Conservation (phyloP, 257 asterid genomes). For the Solanum etuberosum region DNA sequence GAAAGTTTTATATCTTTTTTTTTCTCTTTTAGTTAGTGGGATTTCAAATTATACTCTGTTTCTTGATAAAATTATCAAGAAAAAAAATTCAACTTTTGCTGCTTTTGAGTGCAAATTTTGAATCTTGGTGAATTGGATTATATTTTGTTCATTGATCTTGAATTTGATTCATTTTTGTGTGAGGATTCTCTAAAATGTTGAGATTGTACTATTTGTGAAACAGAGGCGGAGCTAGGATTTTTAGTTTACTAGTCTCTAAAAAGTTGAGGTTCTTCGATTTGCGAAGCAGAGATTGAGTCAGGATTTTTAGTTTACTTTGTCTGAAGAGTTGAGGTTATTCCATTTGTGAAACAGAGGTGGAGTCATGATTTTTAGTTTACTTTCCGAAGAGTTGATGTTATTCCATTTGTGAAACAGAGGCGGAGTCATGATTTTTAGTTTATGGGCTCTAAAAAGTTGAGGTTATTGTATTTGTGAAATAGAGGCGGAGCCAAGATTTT, state of each 20-base stretch:
- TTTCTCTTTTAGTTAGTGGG: not conserved
- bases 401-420: not conserved
- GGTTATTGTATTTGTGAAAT: too few relatives aligned
- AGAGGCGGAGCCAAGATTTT: too few relatives aligned
- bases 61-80: not conserved
- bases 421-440: not conserved
- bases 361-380: too few relatives aligned
- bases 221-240: not conserved
- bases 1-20: not conserved
- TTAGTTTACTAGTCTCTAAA: not conserved
- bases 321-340: not conserved
- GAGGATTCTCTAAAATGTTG: not conserved
- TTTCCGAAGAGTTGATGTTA: not conserved
- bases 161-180: not conserved
- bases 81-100: not conserved
- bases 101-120: not conserved
- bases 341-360: not conserved
- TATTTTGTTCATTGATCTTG: not conserved
- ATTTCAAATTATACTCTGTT: not conserved
- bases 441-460: not conserved
- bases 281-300: not conserved
- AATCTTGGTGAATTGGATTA: not conserved
- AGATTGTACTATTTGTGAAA: not conserved
- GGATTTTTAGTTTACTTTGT: not conserved
- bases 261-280: not conserved